Base-by-base conservation (phyloP, 148 eudicot species). In the Rhododendron williamsianum region DNA sequence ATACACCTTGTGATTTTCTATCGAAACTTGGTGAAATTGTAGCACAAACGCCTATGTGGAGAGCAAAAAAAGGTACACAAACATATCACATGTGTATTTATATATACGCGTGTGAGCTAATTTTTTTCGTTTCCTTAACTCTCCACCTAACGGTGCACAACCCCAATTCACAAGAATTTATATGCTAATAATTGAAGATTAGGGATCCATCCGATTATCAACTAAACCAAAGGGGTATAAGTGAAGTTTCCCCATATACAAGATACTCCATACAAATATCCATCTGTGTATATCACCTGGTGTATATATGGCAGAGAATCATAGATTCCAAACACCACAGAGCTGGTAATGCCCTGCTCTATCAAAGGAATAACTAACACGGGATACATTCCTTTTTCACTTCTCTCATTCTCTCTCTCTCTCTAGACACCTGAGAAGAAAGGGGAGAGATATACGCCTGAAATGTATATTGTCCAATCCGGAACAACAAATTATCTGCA, bases 351-450 rank as follows among this genome's bases (percentile, higher is more conserved):
- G 58, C 67, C 45, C 85, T 72, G 45, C 11, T 12, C 58, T 49
- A 16, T 6, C 65, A 72, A 45, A 83, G 58, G 85, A 83, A 71
- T 83, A 83, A 71, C 85, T 36, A 27, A 27, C 46, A 19, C 67
- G 6, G n/a, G 38, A 30, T 38, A 71, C 33, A 83, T 71, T 69
- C 86, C 86, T 54, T 30, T 77, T 58, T 16, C 5, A 56, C 19
- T 13, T 81, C 82, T 56, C 77, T 74, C 85, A 25, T 27, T 46
- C 82, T 76, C 81, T 33, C 43, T 80, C 69, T 77, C 43, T 54
- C 81, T 46, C 81, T 77, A 4, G 13, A 15, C 79, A 54, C 76
- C 71, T 45, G n/a, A 82, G 79, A 56, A 51, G 65, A 74, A 78
- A 79, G 63, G 33, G 27, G 60, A 63, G 83, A 23, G 78, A 81